These are phyloP conservation scores for Sporothrix brunneoviolacea DNA, from an alignment of 2,329 filamentous ascomycete species.

Conservation along the genomic window DNA sequence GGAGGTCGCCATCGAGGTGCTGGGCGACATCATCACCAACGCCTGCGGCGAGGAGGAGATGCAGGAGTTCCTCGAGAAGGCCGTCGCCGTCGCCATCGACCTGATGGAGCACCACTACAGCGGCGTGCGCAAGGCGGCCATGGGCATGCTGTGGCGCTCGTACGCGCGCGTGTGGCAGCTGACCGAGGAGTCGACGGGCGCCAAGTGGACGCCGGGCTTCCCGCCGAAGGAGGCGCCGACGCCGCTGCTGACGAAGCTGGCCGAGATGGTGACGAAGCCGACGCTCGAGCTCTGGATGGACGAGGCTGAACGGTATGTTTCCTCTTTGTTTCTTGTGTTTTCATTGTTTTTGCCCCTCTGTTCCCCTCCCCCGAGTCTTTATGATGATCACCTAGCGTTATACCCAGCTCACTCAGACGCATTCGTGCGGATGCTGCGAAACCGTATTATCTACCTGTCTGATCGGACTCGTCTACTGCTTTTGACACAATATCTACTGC, in stretches of 20 bases:
- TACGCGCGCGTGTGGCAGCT: constrained; percentile 88
- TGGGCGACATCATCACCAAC: constrained; percentile 86
- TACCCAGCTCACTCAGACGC: constrained; percentile 99
- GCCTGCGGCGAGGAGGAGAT: constrained; percentile 67
- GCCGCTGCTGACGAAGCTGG: constrained; percentile 74
- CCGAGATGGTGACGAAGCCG: constrained; percentile 74
- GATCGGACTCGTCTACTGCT: constrained; percentile 21
- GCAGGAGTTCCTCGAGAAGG: constrained; percentile 80
- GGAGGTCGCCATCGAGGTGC: constrained; percentile 91
- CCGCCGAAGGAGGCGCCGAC: constrained; percentile 76
- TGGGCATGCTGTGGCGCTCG: constrained; percentile 86
- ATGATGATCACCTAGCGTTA: constrained; percentile 92
- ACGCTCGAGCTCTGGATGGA: constrained; percentile 83
- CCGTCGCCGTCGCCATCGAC: constrained; percentile 71
- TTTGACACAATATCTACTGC: too few species aligned
- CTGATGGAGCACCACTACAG: constrained; percentile 87
- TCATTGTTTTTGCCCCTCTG: constrained; percentile 42
- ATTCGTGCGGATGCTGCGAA: constrained; percentile 83
- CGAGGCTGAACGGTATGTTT: constrained; percentile 90
- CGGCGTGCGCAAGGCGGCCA: constrained; percentile 84
- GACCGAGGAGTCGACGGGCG: constrained; percentile 68
- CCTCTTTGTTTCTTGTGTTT: constrained; percentile 45
- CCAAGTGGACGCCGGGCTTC: constrained; percentile 85
- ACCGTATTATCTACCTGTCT: constrained; percentile 53
- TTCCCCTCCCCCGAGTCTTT: constrained; percentile 11